Evolutionary conservation across 2,329 filamentous ascomycete genomes (phyloP).

Genomic region (Lachnellula hyalina): DNA sequence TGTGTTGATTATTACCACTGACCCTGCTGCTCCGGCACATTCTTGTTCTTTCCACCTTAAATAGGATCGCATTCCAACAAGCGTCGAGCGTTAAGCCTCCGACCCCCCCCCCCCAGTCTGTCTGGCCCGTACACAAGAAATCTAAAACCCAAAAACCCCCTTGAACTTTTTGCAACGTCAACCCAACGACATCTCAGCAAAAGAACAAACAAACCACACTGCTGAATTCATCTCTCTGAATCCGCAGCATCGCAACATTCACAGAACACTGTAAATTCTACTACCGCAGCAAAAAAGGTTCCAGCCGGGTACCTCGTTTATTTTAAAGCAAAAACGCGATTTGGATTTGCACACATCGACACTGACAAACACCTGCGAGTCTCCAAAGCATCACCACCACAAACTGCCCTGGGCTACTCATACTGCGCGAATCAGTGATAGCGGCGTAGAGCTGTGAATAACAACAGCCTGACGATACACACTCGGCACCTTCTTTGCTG

Average conservation of each 20-base stretch:
- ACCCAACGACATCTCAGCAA: neutral
- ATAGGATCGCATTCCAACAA: constrained; percentile 8
- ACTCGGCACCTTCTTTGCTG: neutral
- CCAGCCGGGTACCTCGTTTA: constrained; percentile 5
- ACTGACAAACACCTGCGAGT: constrained; percentile 3
- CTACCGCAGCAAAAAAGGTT: neutral
- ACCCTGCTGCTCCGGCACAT: neutral
- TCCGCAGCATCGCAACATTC: neutral
- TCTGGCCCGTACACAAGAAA: neutral
- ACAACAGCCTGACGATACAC: constrained; percentile 1
- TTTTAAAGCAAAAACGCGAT: constrained; percentile 5
- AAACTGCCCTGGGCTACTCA: neutral
- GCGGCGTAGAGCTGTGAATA: neutral
- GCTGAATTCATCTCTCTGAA: neutral
- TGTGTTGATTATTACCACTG: neutral
- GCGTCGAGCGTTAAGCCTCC: neutral
- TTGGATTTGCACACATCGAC: neutral
- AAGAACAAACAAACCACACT: neutral
- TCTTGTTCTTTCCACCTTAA: constrained; percentile 1
- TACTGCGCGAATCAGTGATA: neutral
- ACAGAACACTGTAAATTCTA: neutral
- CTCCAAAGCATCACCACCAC: neutral
- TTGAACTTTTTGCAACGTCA: constrained; percentile 5
- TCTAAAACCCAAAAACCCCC: constrained; percentile 5
- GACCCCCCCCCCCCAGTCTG: neutral